phyloP scores from a whole-genome alignment of 352 stramenopile genomes.

The Hyphochytrium catenoides region DNA sequence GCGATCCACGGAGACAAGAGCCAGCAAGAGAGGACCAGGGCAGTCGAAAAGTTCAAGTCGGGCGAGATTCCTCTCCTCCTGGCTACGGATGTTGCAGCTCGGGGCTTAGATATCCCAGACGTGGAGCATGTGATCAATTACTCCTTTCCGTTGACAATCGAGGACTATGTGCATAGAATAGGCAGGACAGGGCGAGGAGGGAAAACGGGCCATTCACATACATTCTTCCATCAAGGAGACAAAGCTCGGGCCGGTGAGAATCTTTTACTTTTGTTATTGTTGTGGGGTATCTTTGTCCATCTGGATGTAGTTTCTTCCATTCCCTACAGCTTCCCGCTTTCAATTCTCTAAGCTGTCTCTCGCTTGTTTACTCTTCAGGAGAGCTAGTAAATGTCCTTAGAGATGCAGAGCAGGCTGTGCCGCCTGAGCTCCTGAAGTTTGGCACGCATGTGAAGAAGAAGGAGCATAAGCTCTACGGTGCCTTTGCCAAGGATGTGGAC shows the following conservation, averaged over 20 bases:
- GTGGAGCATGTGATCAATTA: constrained; percentile 94
- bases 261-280: too few relatives aligned
- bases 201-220: constrained; percentile 81
- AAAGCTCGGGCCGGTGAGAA: constrained; percentile 85
- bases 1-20: constrained; percentile 90
- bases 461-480: constrained; percentile 96
- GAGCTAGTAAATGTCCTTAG: constrained; percentile 87
- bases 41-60: constrained; percentile 83
- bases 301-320: too few relatives aligned
- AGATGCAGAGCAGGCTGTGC: constrained; percentile 74
- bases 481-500: constrained; percentile 77
- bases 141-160: constrained; percentile 90
- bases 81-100: constrained; percentile 86
- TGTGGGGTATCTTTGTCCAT: too few relatives aligned
- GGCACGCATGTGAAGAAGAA: constrained; percentile 99
- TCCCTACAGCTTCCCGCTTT: too few relatives aligned
- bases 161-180: constrained; percentile 89
- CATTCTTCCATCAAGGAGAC: constrained; percentile 92
- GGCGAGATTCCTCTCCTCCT: constrained; percentile 79
- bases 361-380: too few relatives aligned
- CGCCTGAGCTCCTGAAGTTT: constrained; percentile 86
- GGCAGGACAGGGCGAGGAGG: constrained; percentile 77
- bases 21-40: constrained; percentile 67
- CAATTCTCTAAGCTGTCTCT: too few relatives aligned
- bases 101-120: constrained; percentile 88